A percentile compares a stretch with the other conserved stretches of the same genome.
Conservation (phyloP, 208 protist species). For the Zelonia costaricensis region DNA sequence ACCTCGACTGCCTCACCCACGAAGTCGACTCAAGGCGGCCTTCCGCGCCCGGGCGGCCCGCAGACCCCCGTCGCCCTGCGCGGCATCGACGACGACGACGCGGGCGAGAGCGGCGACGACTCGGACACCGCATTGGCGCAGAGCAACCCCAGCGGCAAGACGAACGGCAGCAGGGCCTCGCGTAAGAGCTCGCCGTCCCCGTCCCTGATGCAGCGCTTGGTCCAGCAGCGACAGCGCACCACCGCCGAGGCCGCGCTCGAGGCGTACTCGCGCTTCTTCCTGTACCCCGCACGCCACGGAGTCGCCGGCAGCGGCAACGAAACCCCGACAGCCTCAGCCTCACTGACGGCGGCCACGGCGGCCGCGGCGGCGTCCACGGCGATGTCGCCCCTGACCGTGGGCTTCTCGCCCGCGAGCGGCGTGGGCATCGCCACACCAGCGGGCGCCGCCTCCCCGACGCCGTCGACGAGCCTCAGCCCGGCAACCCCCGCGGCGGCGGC, state of each 20-base stretch:
- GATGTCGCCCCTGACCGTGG: neutral
- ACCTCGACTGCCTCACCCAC: no score
- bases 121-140: neutral
- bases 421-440: neutral
- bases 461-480: neutral
- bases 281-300: no score
- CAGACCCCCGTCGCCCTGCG: neutral
- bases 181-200: neutral
- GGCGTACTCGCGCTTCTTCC: constrained; percentile 21
- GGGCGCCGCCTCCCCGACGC: neutral
- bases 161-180: neutral
- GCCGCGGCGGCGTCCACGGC: neutral
- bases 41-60: no score
- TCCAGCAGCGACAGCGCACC: constrained; percentile 4
- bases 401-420: neutral
- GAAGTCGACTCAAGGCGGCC: no score
- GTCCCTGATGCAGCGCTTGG: neutral
- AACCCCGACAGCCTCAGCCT: neutral
- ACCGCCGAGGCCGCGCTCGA: constrained; percentile 9
- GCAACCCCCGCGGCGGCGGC: neutral
- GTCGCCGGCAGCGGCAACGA: no score
- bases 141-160: constrained; percentile 9
- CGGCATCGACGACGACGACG: neutral
- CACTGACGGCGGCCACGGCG: neutral
- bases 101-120: neutral